Evolutionary conservation across 2,329 filamentous ascomycete species (phyloP).

Genomic region (Claviceps quebecensis): DNA sequence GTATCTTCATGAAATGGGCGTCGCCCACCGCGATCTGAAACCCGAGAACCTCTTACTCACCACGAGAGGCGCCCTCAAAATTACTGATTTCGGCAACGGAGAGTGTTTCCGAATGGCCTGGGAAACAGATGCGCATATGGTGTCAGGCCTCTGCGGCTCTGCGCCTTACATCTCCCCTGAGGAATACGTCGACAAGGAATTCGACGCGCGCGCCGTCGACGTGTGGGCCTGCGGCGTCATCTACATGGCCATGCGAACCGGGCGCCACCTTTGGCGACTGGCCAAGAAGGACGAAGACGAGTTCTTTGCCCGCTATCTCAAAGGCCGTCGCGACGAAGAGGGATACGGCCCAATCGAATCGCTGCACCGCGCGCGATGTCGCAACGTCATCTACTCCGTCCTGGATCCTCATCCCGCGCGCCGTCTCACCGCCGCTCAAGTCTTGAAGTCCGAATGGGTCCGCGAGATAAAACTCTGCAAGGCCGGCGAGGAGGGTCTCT

Average conservation of each 20-base stretch:
- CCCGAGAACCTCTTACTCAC: slow-evolving; percentile 93
- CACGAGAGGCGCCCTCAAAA: slow-evolving; percentile 84
- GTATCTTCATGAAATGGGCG: slow-evolving; percentile 99
- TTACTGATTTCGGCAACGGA: slow-evolving; percentile 96
- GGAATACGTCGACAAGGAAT: slow-evolving; percentile 89
- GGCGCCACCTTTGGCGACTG: slow-evolving; percentile 90
- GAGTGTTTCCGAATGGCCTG: slow-evolving; percentile 99
- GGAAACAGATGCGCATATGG: slow-evolving; percentile 98
- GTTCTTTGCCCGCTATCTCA: slow-evolving; percentile 88
- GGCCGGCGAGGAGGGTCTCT: slow-evolving; percentile 90
- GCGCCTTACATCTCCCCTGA: slow-evolving; percentile 96
- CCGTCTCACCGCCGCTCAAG: slow-evolving; percentile 88
- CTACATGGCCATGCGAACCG: slow-evolving; percentile 99
- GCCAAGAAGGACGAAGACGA: slow-evolving; percentile 95
- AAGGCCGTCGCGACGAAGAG: slow-evolving; percentile 84
- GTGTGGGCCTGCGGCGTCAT: slow-evolving; percentile 98
- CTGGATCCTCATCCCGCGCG: slow-evolving; percentile 86
- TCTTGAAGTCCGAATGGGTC: slow-evolving; percentile 97
- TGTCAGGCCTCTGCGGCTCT: slow-evolving; percentile 87
- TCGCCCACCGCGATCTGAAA: slow-evolving; percentile 91
- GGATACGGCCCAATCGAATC: slow-evolving; percentile 95
- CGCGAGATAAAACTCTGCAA: slow-evolving; percentile 95
- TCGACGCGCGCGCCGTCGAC: slow-evolving; percentile 93
- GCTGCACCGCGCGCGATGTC: slow-evolving; percentile 82
- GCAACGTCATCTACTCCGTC: slow-evolving; percentile 98